Evolutionary conservation across 371 early-diverging fungal species (phyloP).

Genomic region (Dichotomocladium elegans): DNA sequence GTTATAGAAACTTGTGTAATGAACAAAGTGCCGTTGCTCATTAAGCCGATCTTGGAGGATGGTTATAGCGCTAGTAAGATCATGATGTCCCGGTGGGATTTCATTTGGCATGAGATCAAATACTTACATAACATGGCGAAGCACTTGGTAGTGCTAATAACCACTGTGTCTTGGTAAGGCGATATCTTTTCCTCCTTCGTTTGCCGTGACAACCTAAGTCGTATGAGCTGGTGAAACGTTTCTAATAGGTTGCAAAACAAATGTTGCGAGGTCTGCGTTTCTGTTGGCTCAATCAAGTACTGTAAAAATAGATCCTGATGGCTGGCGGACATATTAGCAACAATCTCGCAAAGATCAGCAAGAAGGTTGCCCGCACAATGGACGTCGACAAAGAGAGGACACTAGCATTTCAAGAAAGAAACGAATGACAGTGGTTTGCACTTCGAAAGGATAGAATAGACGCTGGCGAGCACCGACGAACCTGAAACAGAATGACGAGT

Average conservation of each 20-base stretch:
- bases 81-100: not conserved
- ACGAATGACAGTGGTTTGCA: too few species aligned
- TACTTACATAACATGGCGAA: conserved; percentile 42
- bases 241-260: conserved; percentile 11
- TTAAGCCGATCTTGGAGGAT: conserved; percentile 40
- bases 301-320: conserved; percentile 20
- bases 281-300: conserved; percentile 18
- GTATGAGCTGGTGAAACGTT: conserved; percentile 22
- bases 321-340: conserved; percentile 8
- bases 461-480: conserved; percentile 2
- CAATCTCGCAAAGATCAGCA: conserved; percentile 26
- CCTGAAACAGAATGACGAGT: conserved; percentile 35
- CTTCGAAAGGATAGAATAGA: not conserved
- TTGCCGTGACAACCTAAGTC: conserved; percentile 1
- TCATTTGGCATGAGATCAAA: not conserved
- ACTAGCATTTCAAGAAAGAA: conserved; percentile 13
- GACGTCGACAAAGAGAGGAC: conserved; percentile 12
- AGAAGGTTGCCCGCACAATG: conserved; percentile 8
- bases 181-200: conserved; percentile 10
- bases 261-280: not conserved
- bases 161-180: conserved; percentile 35
- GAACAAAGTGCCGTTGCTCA: conserved; percentile 36
- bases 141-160: conserved; percentile 42
- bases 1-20: conserved; percentile 70
- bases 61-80: not conserved